These are phyloP conservation scores for Spinellus fusiger DNA, from an alignment of 192 early-diverging fungal genomes.

Conservation along the genomic window DNA sequence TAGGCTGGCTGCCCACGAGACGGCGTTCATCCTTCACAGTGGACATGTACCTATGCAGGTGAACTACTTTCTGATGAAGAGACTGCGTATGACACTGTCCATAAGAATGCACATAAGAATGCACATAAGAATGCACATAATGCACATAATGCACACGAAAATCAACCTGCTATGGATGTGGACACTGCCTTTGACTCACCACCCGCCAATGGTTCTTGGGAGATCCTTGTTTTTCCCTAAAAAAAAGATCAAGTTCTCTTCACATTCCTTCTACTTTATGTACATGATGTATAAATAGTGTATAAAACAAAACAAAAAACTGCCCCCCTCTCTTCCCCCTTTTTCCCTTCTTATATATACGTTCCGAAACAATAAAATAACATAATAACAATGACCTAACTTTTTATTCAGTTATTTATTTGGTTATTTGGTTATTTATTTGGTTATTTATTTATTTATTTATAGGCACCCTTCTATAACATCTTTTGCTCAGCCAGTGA, in stretches of 20 bases:
- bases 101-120: no score
- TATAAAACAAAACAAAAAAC: not conserved
- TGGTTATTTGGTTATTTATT: not conserved
- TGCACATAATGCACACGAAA: no score
- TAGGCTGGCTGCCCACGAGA: conserved; percentile 18
- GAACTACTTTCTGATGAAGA: not conserved
- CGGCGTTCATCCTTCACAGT: conserved; percentile 23
- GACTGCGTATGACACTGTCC: no score
- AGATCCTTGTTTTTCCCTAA: no score
- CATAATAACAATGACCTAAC: not conserved
- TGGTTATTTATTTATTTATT: not conserved
- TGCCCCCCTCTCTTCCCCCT: no score
- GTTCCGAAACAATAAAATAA: not conserved
- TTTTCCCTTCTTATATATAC: not conserved
- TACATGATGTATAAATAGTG: not conserved
- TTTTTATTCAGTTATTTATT: not conserved
- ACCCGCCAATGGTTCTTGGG: no score
- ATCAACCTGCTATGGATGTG: no score
- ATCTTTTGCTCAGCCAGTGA: conserved; percentile 33
- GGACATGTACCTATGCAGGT: conserved; percentile 1
- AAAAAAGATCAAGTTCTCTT: not conserved
- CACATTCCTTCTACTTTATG: not conserved
- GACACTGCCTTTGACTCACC: no score
- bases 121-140: not conserved
- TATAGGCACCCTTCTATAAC: not conserved